A percentile compares a stretch with the other conserved stretches of the same genome.
Conservation (phyloP, 148 eudicot genomes). For the Dianthus caryophyllus region DNA sequence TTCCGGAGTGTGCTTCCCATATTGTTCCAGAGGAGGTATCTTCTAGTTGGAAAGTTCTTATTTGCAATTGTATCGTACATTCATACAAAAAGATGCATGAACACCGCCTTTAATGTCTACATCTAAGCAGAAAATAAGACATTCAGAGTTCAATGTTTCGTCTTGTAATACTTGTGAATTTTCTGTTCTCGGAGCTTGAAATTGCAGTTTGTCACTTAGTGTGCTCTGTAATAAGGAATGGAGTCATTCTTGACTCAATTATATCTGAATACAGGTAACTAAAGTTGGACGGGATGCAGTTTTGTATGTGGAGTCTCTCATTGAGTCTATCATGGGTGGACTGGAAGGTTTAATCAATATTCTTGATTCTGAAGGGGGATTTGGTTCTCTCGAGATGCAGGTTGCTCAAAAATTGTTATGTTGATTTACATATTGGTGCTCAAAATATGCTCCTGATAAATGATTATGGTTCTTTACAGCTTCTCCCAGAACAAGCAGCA, state of each 20-base stretch:
- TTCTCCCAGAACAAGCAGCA: slow-evolving; percentile 98
- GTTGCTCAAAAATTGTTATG: slow-evolving; percentile 34
- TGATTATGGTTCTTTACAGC: slow-evolving; percentile 45
- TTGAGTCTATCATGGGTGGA: slow-evolving; percentile 98
- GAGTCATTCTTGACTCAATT: not conserved
- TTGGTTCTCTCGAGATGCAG: slow-evolving; percentile 99
- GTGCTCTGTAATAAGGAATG: not conserved
- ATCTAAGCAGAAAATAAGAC: not conserved
- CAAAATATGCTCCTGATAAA: slow-evolving; percentile 6
- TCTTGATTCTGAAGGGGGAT: slow-evolving; percentile 97
- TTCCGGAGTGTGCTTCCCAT: slow-evolving; percentile 93
- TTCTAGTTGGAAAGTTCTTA: slow-evolving; percentile 6
- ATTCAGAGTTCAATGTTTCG: not conserved
- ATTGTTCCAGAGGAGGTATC: slow-evolving; percentile 98
- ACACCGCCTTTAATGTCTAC: not conserved
- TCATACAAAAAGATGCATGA: slow-evolving; percentile 6
- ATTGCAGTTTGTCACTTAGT: slow-evolving; percentile 9
- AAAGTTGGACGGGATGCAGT: slow-evolving; percentile 98
- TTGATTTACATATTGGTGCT: slow-evolving; percentile 11
- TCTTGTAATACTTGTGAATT: not conserved
- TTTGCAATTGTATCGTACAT: not conserved
- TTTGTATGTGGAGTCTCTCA: slow-evolving; percentile 91
- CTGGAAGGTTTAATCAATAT: slow-evolving; percentile 94
- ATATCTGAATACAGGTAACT: slow-evolving; percentile 47
- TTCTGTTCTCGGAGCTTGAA: not conserved